These are phyloP conservation scores for Fraxinus floribunda DNA, from an alignment of 305 asterid species.

Conservation along the genomic window DNA sequence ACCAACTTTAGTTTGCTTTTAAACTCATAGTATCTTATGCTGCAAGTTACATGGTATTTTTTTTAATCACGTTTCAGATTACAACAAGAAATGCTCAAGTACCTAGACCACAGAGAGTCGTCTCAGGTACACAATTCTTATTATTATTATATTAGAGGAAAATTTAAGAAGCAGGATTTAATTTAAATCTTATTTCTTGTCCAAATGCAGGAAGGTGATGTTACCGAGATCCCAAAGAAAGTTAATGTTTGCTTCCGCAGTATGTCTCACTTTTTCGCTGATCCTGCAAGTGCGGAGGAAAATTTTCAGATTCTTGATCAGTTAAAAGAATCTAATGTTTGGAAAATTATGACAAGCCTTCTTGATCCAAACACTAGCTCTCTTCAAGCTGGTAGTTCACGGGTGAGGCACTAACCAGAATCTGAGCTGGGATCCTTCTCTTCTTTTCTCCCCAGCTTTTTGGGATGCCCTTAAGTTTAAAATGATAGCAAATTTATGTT, in stretches of 20 bases:
- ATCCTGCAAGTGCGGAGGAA: slow-evolving; percentile 80
- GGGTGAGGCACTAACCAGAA: slow-evolving; percentile 55
- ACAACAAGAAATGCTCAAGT: slow-evolving; percentile 87
- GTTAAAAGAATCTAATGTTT: slow-evolving; percentile 72
- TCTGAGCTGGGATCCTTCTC: slow-evolving; percentile 17
- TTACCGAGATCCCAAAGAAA: slow-evolving; percentile 74
- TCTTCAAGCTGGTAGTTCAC: slow-evolving; percentile 52
- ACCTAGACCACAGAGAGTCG: slow-evolving; percentile 64
- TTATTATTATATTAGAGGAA: slow-evolving; percentile 21
- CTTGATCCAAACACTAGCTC: slow-evolving; percentile 72
- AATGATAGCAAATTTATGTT: slow-evolving; percentile 12
- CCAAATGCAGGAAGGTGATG: slow-evolving; percentile 69
- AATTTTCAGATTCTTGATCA: slow-evolving; percentile 78
- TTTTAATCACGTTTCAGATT: slow-evolving; percentile 49
- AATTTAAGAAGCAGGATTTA: slow-evolving; percentile 17
- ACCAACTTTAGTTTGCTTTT: slow-evolving; percentile 6
- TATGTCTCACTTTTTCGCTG: slow-evolving; percentile 84
- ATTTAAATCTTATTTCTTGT: slow-evolving; percentile 25
- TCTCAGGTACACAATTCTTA: slow-evolving; percentile 56
- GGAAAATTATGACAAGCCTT: slow-evolving; percentile 63
- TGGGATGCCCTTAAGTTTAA: slow-evolving; percentile 8
- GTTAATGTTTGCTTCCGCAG: slow-evolving; percentile 60
- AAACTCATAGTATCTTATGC: slow-evolving; percentile 7
- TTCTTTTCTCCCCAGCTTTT: slow-evolving; percentile 12
- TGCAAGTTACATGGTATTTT: slow-evolving; percentile 9